A percentile compares a stretch with the other conserved stretches of the same genome.
Evolutionary conservation across 768 basidiomycete genomes (phyloP).

Genomic region (Serendipita indica): DNA sequence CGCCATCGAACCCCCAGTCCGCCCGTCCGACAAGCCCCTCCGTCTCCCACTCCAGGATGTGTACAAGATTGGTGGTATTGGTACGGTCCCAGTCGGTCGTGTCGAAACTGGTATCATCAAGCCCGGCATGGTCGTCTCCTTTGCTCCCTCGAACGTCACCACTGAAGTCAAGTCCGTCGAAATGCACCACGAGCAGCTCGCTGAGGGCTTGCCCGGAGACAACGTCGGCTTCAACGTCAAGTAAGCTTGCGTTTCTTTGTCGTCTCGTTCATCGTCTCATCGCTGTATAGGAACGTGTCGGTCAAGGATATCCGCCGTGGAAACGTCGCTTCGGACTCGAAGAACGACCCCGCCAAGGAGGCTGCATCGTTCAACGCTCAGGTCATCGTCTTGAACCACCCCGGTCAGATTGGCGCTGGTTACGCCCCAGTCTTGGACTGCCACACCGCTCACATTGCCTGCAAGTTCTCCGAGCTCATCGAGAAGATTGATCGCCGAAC

Average conservation of each 20-base stretch:
- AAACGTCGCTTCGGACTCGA: conserved; percentile 98
- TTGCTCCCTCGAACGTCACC: conserved; percentile 94
- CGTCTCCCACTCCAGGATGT: conserved; percentile 99
- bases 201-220: conserved; percentile 89
- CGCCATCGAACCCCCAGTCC: conserved; percentile 92
- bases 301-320: conserved; percentile 99
- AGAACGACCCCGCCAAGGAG: conserved; percentile 99
- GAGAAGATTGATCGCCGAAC: conserved; percentile 99
- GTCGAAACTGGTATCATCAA: conserved; percentile 99
- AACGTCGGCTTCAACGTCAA: conserved; percentile 99
- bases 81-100: conserved; percentile 99
- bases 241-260: conserved; percentile 27
- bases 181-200: conserved; percentile 99
- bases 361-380: conserved; percentile 98
- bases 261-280: not conserved
- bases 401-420: conserved; percentile 98
- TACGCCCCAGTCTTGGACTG: conserved; percentile 99
- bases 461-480: conserved; percentile 96
- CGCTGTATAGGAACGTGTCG: conserved; percentile 72
- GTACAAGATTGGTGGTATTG: conserved; percentile 99
- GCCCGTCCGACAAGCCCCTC: conserved; percentile 99
- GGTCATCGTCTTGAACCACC: conserved; percentile 99
- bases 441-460: conserved; percentile 99
- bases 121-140: conserved; percentile 97
- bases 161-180: conserved; percentile 99